Base-by-base conservation (phyloP, 2,329 filamentous ascomycete species). In the Epichloe scottii region DNA sequence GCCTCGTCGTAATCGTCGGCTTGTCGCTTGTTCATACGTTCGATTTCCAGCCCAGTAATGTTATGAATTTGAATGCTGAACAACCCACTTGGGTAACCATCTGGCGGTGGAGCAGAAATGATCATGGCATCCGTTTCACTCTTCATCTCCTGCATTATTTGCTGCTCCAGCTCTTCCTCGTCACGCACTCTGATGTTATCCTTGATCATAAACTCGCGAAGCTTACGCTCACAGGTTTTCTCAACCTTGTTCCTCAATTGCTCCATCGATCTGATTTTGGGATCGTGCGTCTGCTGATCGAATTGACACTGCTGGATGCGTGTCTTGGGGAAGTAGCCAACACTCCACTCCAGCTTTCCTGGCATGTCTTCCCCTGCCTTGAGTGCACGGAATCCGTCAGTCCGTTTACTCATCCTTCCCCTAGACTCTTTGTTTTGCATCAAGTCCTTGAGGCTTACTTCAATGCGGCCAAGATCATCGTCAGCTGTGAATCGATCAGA, bases 401-500 rank as follows among this genome's bases (percentile, higher is more conserved):
- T 72, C 1, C 85, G 74, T 41, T 84, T 72, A 50, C 72, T 72
- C 68, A 87, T 79, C 53, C 70, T 75, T 49, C 82, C 82, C 51
- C 78, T 78, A 0, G 81, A 79, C 21, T 79, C 70, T 0, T 73
- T 60, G 43, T 69, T 71, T 50, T 72, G 73, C 77, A 88, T 87
- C 5, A 88, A 60, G 4, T 78, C 66, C 59, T 83, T 83, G 34
- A 89, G 64, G 53, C 80, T 77, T 8, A 89, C 66, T 61, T 88
- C 85, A 14, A 88, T 84, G 15, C 84, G 76, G 15, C 85, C 85
- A 1, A 89, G 71, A 58, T 89, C 84, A 57, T 89, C 85, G 59
- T 89, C 85, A 1, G 84, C 84, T 2, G 80, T 84, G 48, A 79
- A 75, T 42, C 81, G 79, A 62, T 89, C 85, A 2, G 82, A 86